These are phyloP conservation scores for Aspergillus carlsbadensis DNA, from an alignment of 495 filamentous ascomycete genomes.

Conservation along the genomic window DNA sequence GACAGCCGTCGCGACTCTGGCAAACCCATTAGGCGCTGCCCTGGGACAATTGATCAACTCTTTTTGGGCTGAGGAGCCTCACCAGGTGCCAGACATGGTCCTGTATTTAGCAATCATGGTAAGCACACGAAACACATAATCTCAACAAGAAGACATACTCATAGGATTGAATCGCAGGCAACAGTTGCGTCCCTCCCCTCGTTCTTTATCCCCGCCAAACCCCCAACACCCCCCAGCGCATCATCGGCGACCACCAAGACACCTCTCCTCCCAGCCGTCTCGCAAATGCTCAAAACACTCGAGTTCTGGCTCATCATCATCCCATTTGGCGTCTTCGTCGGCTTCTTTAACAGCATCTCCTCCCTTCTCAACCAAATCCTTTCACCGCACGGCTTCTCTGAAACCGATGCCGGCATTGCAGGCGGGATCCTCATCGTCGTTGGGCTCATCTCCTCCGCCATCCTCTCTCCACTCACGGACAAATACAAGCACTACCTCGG, in stretches of 20 bases:
- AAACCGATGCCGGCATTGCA: conserved; percentile 82
- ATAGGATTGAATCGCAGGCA: conserved; percentile 42
- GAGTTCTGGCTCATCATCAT: conserved; percentile 77
- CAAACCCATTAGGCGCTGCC: conserved; percentile 87
- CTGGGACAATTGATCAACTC: conserved; percentile 84
- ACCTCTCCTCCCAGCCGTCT: conserved; percentile 49
- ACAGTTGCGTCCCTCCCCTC: conserved; percentile 71
- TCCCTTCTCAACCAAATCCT: conserved; percentile 90
- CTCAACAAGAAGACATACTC: background rate
- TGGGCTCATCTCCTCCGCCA: conserved; percentile 73
- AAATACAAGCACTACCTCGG: conserved; percentile 75
- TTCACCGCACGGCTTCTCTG: conserved; percentile 73
- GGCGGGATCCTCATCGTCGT: conserved; percentile 89
- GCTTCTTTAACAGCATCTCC: conserved; percentile 89
- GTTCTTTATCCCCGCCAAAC: conserved; percentile 78
- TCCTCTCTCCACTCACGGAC: conserved; percentile 80
- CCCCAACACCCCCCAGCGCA: conserved; percentile 70
- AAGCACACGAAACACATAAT: conserved; percentile 49
- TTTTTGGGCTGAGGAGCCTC: conserved; percentile 60
- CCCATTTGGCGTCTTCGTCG: conserved; percentile 82
- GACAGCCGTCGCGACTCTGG: conserved; percentile 79
- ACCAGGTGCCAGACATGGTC: conserved; percentile 76
- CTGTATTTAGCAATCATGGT: conserved; percentile 85
- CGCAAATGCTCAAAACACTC: conserved; percentile 49
- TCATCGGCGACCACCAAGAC: conserved; percentile 47